Percentiles rank a stretch among this genome's conserved stretches.
Conservation (phyloP, 2,329 filamentous ascomycete genomes). For the Monosporascus sp. region DNA sequence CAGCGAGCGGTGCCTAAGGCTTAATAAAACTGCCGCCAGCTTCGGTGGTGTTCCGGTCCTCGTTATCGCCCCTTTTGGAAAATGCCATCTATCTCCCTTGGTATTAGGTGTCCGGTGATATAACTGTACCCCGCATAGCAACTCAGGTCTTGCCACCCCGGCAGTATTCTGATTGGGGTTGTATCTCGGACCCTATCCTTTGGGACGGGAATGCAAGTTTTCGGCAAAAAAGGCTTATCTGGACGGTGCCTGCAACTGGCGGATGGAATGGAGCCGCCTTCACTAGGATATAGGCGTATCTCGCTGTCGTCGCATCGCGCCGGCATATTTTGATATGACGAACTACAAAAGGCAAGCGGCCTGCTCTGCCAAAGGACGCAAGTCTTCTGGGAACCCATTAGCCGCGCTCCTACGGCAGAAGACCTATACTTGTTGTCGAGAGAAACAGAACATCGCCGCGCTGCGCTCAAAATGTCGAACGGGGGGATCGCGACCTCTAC, state of each 20-base stretch:
- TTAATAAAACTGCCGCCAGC: background rate
- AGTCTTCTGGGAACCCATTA: background rate
- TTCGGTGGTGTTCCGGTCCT: background rate
- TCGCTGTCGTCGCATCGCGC: background rate
- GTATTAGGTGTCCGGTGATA: background rate
- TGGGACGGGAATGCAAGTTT: background rate
- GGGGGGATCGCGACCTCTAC: constrained; percentile 3
- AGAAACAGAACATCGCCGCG: background rate
- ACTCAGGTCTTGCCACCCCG: background rate
- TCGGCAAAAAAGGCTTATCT: background rate
- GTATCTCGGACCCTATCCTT: background rate
- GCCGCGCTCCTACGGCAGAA: background rate
- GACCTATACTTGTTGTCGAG: no score
- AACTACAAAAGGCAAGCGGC: background rate
- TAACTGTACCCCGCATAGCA: background rate
- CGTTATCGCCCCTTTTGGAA: background rate
- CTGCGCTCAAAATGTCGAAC: constrained; percentile 14
- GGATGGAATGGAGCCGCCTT: background rate
- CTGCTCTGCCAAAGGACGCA: background rate
- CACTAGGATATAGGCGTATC: no score
- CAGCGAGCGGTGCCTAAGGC: no score
- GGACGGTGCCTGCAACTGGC: background rate
- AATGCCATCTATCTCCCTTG: background rate
- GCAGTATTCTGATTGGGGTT: background rate
- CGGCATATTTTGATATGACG: background rate